Percentiles rank a stretch among this genome's conserved stretches.
These are phyloP conservation scores for Prototheca wickerhamii DNA, from an alignment of 163 green algal genomes.

Conservation along the genomic window DNA sequence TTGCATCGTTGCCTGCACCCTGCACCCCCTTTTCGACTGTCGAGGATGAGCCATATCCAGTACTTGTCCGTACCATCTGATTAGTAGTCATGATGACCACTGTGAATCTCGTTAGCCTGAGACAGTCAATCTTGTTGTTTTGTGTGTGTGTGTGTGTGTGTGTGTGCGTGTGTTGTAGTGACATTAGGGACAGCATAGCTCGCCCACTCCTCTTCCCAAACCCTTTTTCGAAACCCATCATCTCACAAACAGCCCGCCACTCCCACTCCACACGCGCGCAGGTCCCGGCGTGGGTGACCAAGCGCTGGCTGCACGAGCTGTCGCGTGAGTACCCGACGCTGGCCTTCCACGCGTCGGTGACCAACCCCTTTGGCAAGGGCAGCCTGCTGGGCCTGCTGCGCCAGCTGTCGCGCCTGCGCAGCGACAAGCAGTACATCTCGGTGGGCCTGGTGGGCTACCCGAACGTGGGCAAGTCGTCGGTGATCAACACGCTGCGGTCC, in stretches of 20 bases:
- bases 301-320: conserved; percentile 87
- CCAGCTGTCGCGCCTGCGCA: conserved; percentile 78
- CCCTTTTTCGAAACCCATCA: no score
- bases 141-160: no score
- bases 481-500: conserved; percentile 87
- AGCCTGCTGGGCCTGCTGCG: conserved; percentile 87
- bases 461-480: conserved; percentile 97
- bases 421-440: conserved; percentile 91
- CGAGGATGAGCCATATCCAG: conserved; percentile 32
- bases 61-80: conserved; percentile 19
- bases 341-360: conserved; percentile 94
- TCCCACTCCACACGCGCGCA: conserved; percentile 16
- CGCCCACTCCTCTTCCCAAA: no score
- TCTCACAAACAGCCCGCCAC: not conserved
- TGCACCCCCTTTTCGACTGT: not conserved
- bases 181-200: no score
- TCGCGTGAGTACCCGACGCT: conserved; percentile 89
- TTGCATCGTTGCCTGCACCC: conserved; percentile 54
- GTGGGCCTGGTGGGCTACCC: conserved; percentile 97
- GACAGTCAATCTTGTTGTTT: no score
- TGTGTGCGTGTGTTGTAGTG: no score
- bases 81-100: conserved; percentile 1
- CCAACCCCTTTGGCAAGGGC: conserved; percentile 97
- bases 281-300: conserved; percentile 96
- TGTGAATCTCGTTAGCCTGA: not conserved